Percentiles rank a stretch among this genome's conserved stretches.
phyloP scores from a whole-genome alignment of 2,329 filamentous ascomycete species.

The Sarocladium oryzae region DNA sequence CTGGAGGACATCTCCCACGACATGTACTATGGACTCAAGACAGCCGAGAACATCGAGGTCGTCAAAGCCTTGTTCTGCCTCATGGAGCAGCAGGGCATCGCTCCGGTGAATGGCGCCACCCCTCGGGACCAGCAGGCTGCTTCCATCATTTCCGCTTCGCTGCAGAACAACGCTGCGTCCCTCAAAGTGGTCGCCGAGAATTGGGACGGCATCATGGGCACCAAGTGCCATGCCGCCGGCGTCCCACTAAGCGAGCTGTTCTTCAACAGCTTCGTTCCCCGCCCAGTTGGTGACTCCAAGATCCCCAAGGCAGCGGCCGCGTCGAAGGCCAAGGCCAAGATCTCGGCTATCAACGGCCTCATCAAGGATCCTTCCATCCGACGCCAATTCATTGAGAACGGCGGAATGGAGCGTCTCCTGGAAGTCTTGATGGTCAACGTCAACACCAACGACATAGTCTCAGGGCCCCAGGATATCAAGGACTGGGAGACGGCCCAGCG shows the following conservation, averaged over 20 bases:
- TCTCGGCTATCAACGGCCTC: conserved; percentile 49
- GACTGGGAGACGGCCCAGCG: conserved; percentile 45
- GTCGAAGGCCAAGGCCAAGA: conserved; percentile 29
- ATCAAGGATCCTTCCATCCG: conserved; percentile 48
- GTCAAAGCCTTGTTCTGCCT: conserved; percentile 52
- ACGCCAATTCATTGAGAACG: conserved; percentile 45
- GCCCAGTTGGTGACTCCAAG: conserved; percentile 13
- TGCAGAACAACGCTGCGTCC: conserved; percentile 61
- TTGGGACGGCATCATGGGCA: conserved; percentile 37
- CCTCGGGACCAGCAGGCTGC: conserved; percentile 47
- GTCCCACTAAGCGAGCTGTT: conserved; percentile 29
- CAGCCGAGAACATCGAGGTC: conserved; percentile 48
- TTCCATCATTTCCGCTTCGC: conserved; percentile 47
- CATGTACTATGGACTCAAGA: conserved; percentile 62
- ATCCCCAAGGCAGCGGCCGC: conserved; percentile 17
- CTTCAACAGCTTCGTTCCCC: conserved; percentile 34
- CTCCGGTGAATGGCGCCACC: conserved; percentile 19
- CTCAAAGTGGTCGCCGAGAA: conserved; percentile 42
- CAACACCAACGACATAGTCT: neutral
- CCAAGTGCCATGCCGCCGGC: conserved; percentile 27
- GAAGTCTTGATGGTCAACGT: conserved; percentile 34
- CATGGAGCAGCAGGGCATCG: conserved; percentile 29
- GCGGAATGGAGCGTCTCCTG: conserved; percentile 49
- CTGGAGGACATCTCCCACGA: conserved; percentile 62
- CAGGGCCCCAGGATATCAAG: conserved; percentile 29